Evolutionary conservation across 805 yeast species (phyloP).

Genomic region (Martiniozyma abietophila): DNA sequence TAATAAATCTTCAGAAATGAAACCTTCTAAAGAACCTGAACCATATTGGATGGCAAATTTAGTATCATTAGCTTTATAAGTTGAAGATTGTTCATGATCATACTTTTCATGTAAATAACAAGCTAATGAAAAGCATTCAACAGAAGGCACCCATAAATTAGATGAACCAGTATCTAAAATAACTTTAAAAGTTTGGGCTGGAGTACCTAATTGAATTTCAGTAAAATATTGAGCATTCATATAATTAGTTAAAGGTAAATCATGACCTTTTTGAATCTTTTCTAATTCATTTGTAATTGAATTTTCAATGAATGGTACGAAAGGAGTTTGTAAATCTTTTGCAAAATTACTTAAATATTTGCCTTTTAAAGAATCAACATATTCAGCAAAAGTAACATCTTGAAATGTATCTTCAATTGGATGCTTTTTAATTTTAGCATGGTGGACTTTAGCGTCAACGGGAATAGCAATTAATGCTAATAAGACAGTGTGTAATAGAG

Average conservation of each 20-base stretch:
- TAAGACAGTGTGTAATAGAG: slow-evolving; percentile 24
- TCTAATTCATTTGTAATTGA: slow-evolving; percentile 3
- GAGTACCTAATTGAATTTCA: slow-evolving; percentile 85
- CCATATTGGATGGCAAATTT: slow-evolving; percentile 85
- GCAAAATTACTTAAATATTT: slow-evolving; percentile 32
- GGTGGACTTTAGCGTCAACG: slow-evolving; percentile 37
- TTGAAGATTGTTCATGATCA: slow-evolving; percentile 71
- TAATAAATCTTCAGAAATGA: slow-evolving; percentile 76
- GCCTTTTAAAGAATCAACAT: slow-evolving; percentile 37
- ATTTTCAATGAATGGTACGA: slow-evolving; percentile 34
- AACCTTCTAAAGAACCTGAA: slow-evolving; percentile 88
- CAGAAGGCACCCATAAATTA: slow-evolving; percentile 92
- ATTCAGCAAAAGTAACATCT: slow-evolving; percentile 36
- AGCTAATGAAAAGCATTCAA: slow-evolving; percentile 86
- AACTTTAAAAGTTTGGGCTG: slow-evolving; percentile 89
- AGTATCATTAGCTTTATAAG: slow-evolving; percentile 82
- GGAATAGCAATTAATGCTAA: slow-evolving; percentile 29
- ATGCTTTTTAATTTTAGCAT: slow-evolving; percentile 38
- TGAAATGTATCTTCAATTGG: slow-evolving; percentile 39
- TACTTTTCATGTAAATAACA: slow-evolving; percentile 91
- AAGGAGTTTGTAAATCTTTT: slow-evolving; percentile 19
- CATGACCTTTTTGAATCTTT: slow-evolving; percentile 39
- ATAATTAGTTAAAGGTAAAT: slow-evolving; percentile 85
- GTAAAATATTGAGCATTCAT: slow-evolving; percentile 94
- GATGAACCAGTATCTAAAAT: slow-evolving; percentile 95